Evolutionary conservation across 192 early-diverging fungal genomes (phyloP), one percentile per base, ranked within the genome.

Genomic region (Obelidium mucronatum): DNA sequence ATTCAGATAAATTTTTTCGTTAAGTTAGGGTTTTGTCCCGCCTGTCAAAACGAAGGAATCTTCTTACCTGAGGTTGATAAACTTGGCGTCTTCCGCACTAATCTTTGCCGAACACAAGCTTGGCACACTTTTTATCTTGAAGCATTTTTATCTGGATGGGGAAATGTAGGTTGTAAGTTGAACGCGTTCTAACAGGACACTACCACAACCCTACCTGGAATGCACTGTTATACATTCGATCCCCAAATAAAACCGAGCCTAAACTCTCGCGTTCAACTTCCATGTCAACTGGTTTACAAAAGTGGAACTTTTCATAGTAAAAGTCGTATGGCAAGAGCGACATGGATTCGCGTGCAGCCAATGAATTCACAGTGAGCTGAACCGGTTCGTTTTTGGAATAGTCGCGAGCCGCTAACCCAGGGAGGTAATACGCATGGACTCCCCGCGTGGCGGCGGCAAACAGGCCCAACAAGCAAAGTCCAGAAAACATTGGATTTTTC

Each of bases 171-270:
- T 48, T 37, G 19, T 61, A 4, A 30, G 44, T 34, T 26, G 1
- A 17, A 36, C 13, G 36, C 22, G 44, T 15, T 19, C 8, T 48
- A 15, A 6, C 44, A 48, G 8, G 11, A 48, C 15, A 26, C 74
- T 2, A 6, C 52, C 33, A 71, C 63, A 17, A 33, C 40, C 37
- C 6, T 19, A 97, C 88, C 83, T 94, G 76, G 73, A 94, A 94
- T 1, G 84, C 85, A 2, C 94, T 96, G 59, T 83, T 89, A 63
- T 90, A 95, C 74, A 98, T 92, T 37, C 97, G 89, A 73, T 98
- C 96, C 3, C 97, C 97, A 92, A 98, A 98, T 39, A 98, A 80
- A 51, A 98, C 95, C 72, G 90, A 91, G 40, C 97, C 97, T 60
- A 98, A 85, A 2, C 89, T 92, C 82, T 97, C 97, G 31, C 92